Conservation (phyloP, 768 basidiomycete genomes). For the Collybiopsis confluens region DNA sequence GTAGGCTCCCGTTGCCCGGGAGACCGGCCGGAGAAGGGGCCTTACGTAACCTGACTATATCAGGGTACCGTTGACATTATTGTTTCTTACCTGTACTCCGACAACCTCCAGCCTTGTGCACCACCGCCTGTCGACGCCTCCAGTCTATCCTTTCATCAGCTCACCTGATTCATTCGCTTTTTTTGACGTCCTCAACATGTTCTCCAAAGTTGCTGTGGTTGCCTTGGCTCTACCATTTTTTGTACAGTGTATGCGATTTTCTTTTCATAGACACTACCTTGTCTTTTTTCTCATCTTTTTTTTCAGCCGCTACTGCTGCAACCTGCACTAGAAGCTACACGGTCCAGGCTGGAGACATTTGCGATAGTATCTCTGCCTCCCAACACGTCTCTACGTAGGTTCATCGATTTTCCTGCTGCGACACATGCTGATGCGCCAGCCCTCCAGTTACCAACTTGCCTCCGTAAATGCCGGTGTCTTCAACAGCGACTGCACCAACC, state of each 20-base stretch:
- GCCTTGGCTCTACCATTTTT: conserved; percentile 45
- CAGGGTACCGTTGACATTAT: too few relatives aligned
- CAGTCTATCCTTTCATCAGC: too few relatives aligned
- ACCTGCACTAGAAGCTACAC: conserved; percentile 60
- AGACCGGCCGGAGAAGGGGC: too few relatives aligned
- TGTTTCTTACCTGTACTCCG: too few relatives aligned
- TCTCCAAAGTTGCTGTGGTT: conserved; percentile 25
- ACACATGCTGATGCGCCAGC: background rate
- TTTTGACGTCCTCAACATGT: background rate
- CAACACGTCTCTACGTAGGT: conserved; percentile 62
- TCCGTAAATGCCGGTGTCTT: conserved; percentile 51
- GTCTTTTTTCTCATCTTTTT: background rate
- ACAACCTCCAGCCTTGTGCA: too few relatives aligned
- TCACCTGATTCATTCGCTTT: too few relatives aligned
- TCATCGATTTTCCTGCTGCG: background rate
- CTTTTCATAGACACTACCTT: background rate
- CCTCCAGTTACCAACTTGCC: conserved; percentile 67
- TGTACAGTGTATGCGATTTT: conserved; percentile 30
- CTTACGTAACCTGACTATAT: too few relatives aligned
- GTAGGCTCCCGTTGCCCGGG: too few relatives aligned
- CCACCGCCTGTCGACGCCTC: too few relatives aligned
- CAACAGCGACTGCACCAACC: conserved; percentile 54
- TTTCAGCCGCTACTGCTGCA: conserved; percentile 27
- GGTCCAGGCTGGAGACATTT: conserved; percentile 53
- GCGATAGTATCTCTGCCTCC: conserved; percentile 62